A percentile compares a stretch with the other conserved stretches of the same genome.
These are phyloP conservation scores for Pythium rhizo-oryzae DNA, from an alignment of 352 stramenopile species.

Conservation along the genomic window DNA sequence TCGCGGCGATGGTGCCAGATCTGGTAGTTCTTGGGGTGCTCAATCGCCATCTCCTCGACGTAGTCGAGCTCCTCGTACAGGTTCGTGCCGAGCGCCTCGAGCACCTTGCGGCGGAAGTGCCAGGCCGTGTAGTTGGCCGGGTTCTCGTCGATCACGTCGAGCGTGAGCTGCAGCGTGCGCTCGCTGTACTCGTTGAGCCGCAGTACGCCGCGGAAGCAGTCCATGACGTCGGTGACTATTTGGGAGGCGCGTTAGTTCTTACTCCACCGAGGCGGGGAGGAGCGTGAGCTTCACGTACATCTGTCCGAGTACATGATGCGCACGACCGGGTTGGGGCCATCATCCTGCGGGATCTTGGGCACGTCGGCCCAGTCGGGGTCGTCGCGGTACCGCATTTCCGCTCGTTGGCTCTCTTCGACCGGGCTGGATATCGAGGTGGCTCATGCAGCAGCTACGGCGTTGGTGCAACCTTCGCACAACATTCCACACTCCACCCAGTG, in stretches of 20 bases:
- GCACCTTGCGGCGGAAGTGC: constrained; percentile 92
- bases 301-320: constrained; percentile 73
- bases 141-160: constrained; percentile 94
- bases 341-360: constrained; percentile 81
- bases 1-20: constrained; percentile 98
- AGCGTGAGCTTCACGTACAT: constrained; percentile 49
- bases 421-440: neutral
- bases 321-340: constrained; percentile 77
- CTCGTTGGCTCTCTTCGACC: neutral
- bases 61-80: constrained; percentile 72
- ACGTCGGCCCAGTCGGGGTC: constrained; percentile 81
- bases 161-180: constrained; percentile 92
- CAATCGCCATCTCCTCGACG: constrained; percentile 86
- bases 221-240: constrained; percentile 88
- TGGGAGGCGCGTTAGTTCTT: neutral
- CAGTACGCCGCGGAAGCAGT: constrained; percentile 95
- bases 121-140: constrained; percentile 99
- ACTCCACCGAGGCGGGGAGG: neutral
- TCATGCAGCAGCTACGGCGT: neutral
- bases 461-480: constrained; percentile 28
- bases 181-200: constrained; percentile 90
- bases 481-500: neutral
- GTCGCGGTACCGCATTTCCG: constrained; percentile 57
- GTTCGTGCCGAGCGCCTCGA: constrained; percentile 80
- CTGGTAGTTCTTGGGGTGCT: constrained; percentile 99